Conservation (phyloP, 2,329 filamentous ascomycete genomes). For the Aspergillus eucalypticola region DNA sequence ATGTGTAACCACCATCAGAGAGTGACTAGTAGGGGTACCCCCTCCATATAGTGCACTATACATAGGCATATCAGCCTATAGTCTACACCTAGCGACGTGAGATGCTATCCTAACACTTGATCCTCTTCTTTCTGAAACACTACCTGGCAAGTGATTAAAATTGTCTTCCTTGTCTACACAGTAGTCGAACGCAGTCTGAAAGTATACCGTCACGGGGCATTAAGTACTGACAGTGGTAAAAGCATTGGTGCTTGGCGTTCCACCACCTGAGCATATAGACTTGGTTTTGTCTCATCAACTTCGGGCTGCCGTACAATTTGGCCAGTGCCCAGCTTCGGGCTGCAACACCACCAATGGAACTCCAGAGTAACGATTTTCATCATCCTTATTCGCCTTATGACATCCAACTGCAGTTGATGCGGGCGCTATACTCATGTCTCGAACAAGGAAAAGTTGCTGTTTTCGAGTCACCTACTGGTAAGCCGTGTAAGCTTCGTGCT, state of each 20-base stretch:
- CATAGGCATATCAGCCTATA: not conserved
- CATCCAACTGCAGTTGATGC: constrained; percentile 88
- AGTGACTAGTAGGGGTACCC: not conserved
- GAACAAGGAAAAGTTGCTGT: constrained; percentile 80
- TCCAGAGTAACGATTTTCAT: constrained; percentile 63
- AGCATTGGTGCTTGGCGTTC: not conserved
- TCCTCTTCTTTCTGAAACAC: not conserved
- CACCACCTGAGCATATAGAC: not conserved
- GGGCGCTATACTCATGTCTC: constrained; percentile 73
- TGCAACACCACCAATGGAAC: constrained; percentile 32
- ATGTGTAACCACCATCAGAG: not conserved
- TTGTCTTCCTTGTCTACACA: not conserved
- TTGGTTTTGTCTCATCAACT: not conserved
- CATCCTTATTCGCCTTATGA: constrained; percentile 86
- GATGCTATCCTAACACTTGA: not conserved
- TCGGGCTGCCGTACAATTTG: not conserved
- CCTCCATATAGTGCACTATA: no score
- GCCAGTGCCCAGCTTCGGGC: not conserved
- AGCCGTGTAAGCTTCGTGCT: constrained; percentile 28
- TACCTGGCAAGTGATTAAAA: no score
- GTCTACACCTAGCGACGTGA: not conserved
- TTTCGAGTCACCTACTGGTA: constrained; percentile 90
- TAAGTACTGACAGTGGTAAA: not conserved
- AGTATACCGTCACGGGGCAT: not conserved
- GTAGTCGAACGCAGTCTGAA: not conserved